Conservation (phyloP, 352 stramenopile species). For the Pythium rhizo-oryzae region DNA sequence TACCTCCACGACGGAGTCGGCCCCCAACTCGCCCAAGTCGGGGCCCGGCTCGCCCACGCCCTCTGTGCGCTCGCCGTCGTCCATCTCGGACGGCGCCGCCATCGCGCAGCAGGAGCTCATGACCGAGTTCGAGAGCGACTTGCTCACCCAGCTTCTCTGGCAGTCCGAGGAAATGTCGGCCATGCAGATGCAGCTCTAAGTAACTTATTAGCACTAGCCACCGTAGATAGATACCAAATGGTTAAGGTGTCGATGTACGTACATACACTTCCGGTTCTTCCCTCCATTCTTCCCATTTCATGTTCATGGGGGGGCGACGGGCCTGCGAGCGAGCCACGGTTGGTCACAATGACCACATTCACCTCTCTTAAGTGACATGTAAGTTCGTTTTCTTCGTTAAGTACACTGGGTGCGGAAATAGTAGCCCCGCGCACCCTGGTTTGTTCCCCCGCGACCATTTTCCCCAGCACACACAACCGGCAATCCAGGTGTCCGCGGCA, state of each 20-base stretch:
- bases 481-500: slow-evolving; percentile 9
- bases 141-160: slow-evolving; percentile 34
- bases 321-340: neutral
- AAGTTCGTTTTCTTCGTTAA: neutral
- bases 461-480: neutral
- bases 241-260: no score
- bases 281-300: neutral
- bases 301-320: no score
- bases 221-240: slow-evolving; percentile 3
- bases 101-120: slow-evolving; percentile 27
- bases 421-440: neutral
- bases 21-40: slow-evolving; percentile 9
- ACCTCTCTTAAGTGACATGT: neutral
- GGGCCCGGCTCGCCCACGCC: slow-evolving; percentile 14
- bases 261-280: neutral
- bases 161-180: slow-evolving; percentile 29
- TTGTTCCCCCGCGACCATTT: neutral
- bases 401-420: slow-evolving; percentile 7
- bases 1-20: neutral
- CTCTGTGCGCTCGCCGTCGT: slow-evolving; percentile 24
- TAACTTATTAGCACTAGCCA: neutral
- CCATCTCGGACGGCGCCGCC: slow-evolving; percentile 20
- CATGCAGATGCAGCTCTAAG: slow-evolving; percentile 28
- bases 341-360: neutral
- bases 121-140: slow-evolving; percentile 27